Evolutionary conservation across 768 basidiomycete species (phyloP).

Genomic region (Termitomyces sp.): DNA sequence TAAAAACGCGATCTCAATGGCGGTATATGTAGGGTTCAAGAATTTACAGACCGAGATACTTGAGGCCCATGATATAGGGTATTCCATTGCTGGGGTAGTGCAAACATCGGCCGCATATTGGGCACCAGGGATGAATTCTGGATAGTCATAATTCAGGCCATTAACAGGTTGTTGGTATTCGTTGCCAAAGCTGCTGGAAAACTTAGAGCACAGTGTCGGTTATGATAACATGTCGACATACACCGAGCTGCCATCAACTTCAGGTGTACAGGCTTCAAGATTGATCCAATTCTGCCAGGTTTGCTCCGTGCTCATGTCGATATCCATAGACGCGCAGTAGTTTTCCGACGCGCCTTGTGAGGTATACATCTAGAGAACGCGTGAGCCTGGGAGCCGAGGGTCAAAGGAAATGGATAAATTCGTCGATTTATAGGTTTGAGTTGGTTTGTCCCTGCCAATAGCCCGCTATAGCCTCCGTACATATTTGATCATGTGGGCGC

Average conservation of each 20-base stretch:
- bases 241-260: background rate
- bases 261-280: conserved; percentile 3
- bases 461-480: background rate
- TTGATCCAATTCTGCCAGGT: conserved; percentile 10
- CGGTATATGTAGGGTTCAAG: background rate
- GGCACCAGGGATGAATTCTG: background rate
- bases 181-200: background rate
- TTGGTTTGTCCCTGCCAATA: background rate
- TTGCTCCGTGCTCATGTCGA: background rate
- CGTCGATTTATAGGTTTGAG: background rate
- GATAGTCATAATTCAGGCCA: background rate
- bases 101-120: background rate
- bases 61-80: background rate
- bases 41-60: background rate
- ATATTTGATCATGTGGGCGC: conserved; percentile 7
- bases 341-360: background rate
- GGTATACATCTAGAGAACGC: background rate
- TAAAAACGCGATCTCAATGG: background rate
- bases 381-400: background rate
- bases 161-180: background rate
- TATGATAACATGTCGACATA: background rate
- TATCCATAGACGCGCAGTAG: background rate
- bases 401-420: background rate
- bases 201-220: background rate
- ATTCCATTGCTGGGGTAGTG: background rate